phyloP scores from a whole-genome alignment of 345 rosid species.

The Citrus medica region DNA sequence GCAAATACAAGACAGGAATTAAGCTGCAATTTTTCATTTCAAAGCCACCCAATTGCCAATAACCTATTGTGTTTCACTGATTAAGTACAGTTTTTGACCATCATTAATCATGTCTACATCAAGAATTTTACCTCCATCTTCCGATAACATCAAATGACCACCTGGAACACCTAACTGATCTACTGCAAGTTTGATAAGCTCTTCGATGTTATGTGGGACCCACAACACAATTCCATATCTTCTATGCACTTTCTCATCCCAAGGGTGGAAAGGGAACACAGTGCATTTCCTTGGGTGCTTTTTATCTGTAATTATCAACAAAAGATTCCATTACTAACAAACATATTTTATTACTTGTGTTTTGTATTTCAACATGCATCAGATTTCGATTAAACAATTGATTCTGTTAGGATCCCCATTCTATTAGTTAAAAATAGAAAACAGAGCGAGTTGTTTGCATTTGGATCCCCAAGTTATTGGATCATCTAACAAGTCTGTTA shows the following conservation, averaged over 20 bases:
- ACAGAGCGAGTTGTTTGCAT: no score
- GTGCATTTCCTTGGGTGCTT: conserved; percentile 57
- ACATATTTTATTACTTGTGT: no score
- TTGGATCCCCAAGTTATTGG: no score
- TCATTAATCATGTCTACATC: conserved; percentile 66
- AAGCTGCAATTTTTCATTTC: not conserved
- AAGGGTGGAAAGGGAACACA: conserved; percentile 68
- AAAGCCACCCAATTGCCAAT: no score
- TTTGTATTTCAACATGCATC: no score
- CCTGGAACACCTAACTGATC: conserved; percentile 40
- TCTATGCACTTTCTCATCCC: conserved; percentile 40
- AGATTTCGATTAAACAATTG: not conserved
- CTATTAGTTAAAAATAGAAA: not conserved
- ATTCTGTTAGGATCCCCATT: not conserved
- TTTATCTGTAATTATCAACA: conserved; percentile 35
- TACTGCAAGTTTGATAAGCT: conserved; percentile 54
- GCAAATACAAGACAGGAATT: not conserved
- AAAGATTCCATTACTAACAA: not conserved
- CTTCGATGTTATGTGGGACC: conserved; percentile 50
- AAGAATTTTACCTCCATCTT: conserved; percentile 67
- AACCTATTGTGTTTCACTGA: conserved; percentile 30
- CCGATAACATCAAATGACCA: conserved; percentile 48
- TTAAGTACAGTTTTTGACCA: conserved; percentile 67
- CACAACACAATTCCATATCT: conserved; percentile 67
- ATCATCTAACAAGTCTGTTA: no score